A percentile compares a stretch with the other conserved stretches of the same genome.
phyloP scores from a whole-genome alignment of 306 rosid species.

The Lagenaria siceraria region DNA sequence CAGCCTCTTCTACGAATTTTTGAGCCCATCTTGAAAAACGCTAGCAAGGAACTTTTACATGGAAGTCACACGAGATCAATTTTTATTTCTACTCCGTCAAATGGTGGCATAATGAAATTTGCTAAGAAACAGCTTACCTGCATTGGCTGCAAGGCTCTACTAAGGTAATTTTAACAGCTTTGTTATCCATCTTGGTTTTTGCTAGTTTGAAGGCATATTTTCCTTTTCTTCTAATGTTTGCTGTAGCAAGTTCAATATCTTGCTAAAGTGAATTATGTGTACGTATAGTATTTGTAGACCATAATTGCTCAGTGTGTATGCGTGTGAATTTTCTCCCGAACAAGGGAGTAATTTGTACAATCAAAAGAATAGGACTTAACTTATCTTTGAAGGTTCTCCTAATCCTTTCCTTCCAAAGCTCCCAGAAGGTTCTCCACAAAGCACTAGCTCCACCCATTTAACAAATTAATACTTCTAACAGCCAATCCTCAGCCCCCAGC shows the following conservation, averaged over 20 bases:
- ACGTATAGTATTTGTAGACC: neutral
- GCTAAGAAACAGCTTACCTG: constrained; percentile 79
- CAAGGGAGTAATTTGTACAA: too few relatives aligned
- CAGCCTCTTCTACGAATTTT: constrained; percentile 97
- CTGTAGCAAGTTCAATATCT: neutral
- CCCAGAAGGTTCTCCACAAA: too few relatives aligned
- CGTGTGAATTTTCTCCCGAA: too few relatives aligned
- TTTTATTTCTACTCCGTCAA: constrained; percentile 83
- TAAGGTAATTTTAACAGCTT: constrained; percentile 40
- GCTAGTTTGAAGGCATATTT: neutral
- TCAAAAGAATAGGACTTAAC: too few relatives aligned
- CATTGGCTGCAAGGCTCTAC: constrained; percentile 88
- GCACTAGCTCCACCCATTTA: too few relatives aligned
- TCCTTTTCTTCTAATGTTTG: neutral
- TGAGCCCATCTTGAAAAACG: constrained; percentile 94
- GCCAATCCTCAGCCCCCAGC: too few relatives aligned
- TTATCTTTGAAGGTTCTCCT: too few relatives aligned
- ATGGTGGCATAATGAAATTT: constrained; percentile 88
- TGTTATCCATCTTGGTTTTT: neutral
- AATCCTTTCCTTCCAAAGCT: too few relatives aligned
- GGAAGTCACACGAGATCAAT: constrained; percentile 95
- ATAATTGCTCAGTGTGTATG: neutral
- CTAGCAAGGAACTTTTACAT: constrained; percentile 92
- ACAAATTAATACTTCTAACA: too few relatives aligned
- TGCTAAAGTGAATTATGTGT: neutral